Evolutionary conservation across 2,329 filamentous ascomycete genomes (phyloP), one percentile per base, ranked within the genome.

Genomic region (Tolypocladium capitatum): DNA sequence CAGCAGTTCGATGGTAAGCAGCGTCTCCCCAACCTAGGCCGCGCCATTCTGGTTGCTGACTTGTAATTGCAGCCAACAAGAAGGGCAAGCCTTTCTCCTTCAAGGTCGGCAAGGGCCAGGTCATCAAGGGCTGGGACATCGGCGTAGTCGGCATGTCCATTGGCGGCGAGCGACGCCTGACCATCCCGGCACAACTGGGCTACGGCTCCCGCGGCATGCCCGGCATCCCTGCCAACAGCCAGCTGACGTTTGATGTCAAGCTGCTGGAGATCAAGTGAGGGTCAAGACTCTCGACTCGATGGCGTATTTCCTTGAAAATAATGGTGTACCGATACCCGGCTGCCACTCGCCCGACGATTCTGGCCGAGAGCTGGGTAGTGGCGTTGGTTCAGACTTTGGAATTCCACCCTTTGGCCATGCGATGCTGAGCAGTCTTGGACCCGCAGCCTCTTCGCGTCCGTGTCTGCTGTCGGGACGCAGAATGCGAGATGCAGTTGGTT

Each of bases 101-200:
- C 81, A 94, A 91, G 76, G 81, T 94, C 52, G 94, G 92, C 58
- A 81, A 83, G 64, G 90, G 90, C 52, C 87, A 97, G 68, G 94
- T 98, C 61, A 98, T 98, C 75, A 92, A 94, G 78, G 92, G 92
- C 57, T 97, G 92, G 94, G 94, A 98, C 66, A 80, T 97, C 55
- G 92, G 92, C 70, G 74, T 98, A 58, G 76, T 78, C 57, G 94
- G 94, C 69, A 96, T 98, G 88, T 75, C 83, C 57, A 83, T 90
- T 57, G 92, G 92, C 61, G 89, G 88, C 60, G 94, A 98, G 77
- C 87, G 92, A 61, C 84, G 92, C 57, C 76, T 98, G 60, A 90
- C 82, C 53, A 89, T 98, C 60, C 94, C 94, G 43, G 75, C 92
- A 43, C 73, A 84, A 60, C 80, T 91, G 50, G 94, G 85, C 59